Conservation (phyloP, 805 yeast species). For the Hanseniaspora meyeri region DNA sequence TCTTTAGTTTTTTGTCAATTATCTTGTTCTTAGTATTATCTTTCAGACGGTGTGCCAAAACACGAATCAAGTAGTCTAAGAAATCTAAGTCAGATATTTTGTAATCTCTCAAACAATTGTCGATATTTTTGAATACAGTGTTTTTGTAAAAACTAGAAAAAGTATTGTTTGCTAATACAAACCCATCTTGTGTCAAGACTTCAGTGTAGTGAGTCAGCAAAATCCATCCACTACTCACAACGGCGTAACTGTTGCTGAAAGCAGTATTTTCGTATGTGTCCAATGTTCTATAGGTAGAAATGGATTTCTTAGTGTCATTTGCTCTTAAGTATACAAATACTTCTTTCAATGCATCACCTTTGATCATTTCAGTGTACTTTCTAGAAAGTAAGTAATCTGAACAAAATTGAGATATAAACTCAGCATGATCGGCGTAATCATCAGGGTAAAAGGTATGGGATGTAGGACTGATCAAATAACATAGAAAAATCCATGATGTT, state of each 20-base stretch:
- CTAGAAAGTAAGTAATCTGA: neutral
- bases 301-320: neutral
- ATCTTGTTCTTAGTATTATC: neutral
- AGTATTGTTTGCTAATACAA: neutral
- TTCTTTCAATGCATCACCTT: neutral
- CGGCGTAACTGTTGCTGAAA: neutral
- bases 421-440: conserved; percentile 6
- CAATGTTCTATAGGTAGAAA: neutral
- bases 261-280: neutral
- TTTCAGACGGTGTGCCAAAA: neutral
- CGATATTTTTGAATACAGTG: neutral
- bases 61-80: neutral
- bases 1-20: neutral
- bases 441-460: neutral
- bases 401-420: conserved; percentile 1
- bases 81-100: neutral
- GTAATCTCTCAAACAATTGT: neutral
- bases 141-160: neutral
- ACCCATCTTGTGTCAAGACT: neutral
- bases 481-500: neutral
- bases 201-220: neutral
- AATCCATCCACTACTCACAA: neutral
- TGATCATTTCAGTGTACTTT: no score
- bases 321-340: neutral
- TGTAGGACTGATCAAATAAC: neutral